Base-by-base conservation (phyloP, 2,329 filamentous ascomycete species). In the Fonsecaea multimorphosa region DNA sequence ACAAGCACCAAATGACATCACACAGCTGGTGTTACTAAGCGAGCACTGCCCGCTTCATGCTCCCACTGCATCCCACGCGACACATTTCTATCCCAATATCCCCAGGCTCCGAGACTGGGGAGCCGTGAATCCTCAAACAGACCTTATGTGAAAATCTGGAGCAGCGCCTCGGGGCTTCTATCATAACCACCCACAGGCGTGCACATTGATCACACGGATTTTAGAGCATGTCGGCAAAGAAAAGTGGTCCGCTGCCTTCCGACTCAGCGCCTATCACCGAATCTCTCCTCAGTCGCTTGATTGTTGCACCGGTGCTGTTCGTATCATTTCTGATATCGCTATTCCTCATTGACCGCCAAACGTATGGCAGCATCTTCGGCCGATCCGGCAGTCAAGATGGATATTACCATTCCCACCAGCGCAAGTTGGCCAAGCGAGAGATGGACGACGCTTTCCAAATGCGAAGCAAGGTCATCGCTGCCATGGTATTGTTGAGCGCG, bases 281-380 rank as follows among this genome's bases (percentile, higher is more conserved):
- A 29, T 64, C 69, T 7, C 38, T 72, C 38, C 34, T 73, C 61
- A 63, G 61, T 19, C 71, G 72, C 19, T 19, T 80, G 22, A 70
- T 91, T 70, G 81, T 89, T 77, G 89, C 87, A 0, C 88, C 89
- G 7, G 70, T 91, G 67, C 82, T 87, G 69, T 85, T 90, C 74
- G 79, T 86, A 58, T 84, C 86, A 24, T 90, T 91, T 77, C 75
- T 91, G 49, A 53, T 90, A 69, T 90, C 88, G 1, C 84, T 91
- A 53, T 82, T 84, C 73, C 76, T 89, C 58, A 83, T 91, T 51
- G 88, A 91, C 78, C 78, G 83, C 58, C 81, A 81, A 64, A 86
- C 82, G 77, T 86, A 72, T 73, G 81, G 72, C 73, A 81, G 76
- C 81, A 87, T 76, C 32, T 71, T 76, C 65, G n/a, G 62, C 71